Evolutionary conservation across 108 stramenopile genomes (phyloP).

Genomic region (Pseudonitzschia multistriata): DNA sequence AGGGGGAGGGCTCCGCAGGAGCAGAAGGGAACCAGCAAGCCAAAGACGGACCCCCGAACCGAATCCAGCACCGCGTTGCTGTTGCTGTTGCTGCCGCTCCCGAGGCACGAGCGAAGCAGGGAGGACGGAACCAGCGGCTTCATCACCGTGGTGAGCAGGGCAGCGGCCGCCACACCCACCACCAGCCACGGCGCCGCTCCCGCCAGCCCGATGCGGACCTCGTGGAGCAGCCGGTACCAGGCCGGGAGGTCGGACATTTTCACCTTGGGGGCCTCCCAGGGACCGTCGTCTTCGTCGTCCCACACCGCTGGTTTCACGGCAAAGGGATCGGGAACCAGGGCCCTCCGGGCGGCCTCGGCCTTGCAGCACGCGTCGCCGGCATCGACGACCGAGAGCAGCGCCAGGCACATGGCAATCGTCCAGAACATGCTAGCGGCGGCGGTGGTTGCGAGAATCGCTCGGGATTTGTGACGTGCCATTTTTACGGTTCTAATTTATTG

Average conservation of each 20-base stretch:
- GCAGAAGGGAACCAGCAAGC: slow-evolving; percentile 31
- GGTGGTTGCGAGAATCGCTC: too few relatives aligned
- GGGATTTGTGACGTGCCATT: too few relatives aligned
- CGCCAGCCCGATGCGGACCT: slow-evolving; percentile 8
- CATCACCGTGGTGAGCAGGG: slow-evolving; percentile 10
- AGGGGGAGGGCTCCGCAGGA: slow-evolving; percentile 32
- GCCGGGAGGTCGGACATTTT: background rate
- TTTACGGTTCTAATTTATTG: too few relatives aligned
- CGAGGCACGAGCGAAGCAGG: slow-evolving; percentile 1
- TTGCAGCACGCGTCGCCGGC: slow-evolving; percentile 13
- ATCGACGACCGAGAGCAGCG: background rate
- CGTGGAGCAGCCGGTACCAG: slow-evolving; percentile 1
- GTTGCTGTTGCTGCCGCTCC: background rate
- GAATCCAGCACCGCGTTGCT: background rate
- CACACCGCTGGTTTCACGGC: slow-evolving; percentile 12
- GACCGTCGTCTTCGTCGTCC: slow-evolving; percentile 39
- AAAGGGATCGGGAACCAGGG: slow-evolving; percentile 5
- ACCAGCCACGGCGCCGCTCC: slow-evolving; percentile 23
- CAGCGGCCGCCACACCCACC: slow-evolving; percentile 10
- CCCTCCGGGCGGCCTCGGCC: background rate
- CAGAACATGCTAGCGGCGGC: too few relatives aligned
- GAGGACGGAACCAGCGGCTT: slow-evolving; percentile 7
- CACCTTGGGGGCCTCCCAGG: slow-evolving; percentile 22
- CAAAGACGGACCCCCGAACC: slow-evolving; percentile 11
- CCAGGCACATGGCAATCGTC: too few relatives aligned